Base-by-base conservation (phyloP, 108 stramenopile species). In the Mayamaea pseudoterrestris region DNA sequence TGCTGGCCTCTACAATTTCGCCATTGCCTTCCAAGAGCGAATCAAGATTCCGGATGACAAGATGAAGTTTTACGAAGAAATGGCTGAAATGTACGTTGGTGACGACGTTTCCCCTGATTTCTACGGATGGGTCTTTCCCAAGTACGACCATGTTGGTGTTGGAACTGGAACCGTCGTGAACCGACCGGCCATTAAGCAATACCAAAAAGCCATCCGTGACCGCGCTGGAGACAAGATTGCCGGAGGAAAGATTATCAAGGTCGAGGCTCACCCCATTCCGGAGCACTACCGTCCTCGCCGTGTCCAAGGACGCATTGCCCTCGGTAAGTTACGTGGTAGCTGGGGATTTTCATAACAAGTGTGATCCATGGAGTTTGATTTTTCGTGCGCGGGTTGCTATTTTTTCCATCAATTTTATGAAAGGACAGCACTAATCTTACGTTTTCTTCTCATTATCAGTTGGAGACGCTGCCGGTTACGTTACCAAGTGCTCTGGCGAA, bases 51-150 rank as follows among this genome's bases (percentile, higher is more conserved):
- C 83, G n/a, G 91, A 94, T 16, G 90, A 97, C 22, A 78, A 96
- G 80, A 97, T 97, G 95, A 61, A 56, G 5, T 97, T 97, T 60
- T 97, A 97, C 78, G 93, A 97, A 64, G 95, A 94, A 68, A 87
- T 94, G 79, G 90, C 93, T 9, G 90, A 94, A 68, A 94, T 94
- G 90, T 97, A 97, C 52, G 95, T 97, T n/a, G 95, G 95, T 24
- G 95, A 97, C 50, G 95, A 97, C 68, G 95, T 97, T 41, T 91
- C 89, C 30, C 95, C 95, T 26, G 95, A 97, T 63, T 97, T 97
- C 61, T 97, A 97, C 68, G 95, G 93, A 47, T 97, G 95, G 95
- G 95, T 97, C 42, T 97, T 97, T 82, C 95, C 95, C 68, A 97
- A 97, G 72, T 94, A 97, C 65, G 95, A 97, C 74, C 95, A 97